Percentiles rank a stretch among this genome's conserved stretches.
phyloP scores from a whole-genome alignment of 345 rosid species.

The Eucalyptus virginea region DNA sequence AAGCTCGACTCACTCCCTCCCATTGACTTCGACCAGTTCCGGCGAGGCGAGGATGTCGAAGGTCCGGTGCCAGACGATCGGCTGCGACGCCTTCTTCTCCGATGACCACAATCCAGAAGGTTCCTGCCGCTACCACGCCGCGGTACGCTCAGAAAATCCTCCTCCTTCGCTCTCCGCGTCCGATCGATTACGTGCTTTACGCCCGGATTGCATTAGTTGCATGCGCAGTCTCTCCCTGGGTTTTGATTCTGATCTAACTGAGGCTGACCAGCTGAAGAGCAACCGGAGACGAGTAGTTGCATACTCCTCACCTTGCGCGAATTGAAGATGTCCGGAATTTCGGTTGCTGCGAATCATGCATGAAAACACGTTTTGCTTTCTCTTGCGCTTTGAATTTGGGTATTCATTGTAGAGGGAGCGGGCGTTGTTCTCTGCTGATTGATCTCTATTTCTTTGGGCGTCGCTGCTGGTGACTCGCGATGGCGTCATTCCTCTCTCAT shows the following conservation, averaged over 20 bases:
- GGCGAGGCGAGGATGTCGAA: background rate
- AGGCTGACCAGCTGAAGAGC: background rate
- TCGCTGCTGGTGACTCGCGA: slow-evolving; percentile 2
- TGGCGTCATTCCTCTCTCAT: background rate
- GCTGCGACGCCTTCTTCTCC: slow-evolving; percentile 77
- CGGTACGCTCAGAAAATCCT: slow-evolving; percentile 16
- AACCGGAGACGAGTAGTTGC: background rate
- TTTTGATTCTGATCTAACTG: background rate
- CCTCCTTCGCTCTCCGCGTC: too few relatives aligned
- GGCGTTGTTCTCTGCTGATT: slow-evolving; percentile 3
- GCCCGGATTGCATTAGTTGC: background rate
- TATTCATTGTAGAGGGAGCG: background rate
- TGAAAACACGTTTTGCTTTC: background rate
- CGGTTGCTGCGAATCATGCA: background rate
- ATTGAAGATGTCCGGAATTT: background rate
- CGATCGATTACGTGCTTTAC: background rate
- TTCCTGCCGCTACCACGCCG: slow-evolving; percentile 69
- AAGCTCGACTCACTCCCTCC: background rate
- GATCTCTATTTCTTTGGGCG: background rate
- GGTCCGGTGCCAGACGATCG: slow-evolving; percentile 77
- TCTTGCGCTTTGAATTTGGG: background rate
- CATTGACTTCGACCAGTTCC: background rate
- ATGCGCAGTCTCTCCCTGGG: background rate
- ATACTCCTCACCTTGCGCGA: background rate
- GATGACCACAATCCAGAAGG: slow-evolving; percentile 74